Evolutionary conservation across 176 grass and related monocot genomes (phyloP), one percentile per base, ranked within the genome.

Genomic region (Carex parvula): DNA sequence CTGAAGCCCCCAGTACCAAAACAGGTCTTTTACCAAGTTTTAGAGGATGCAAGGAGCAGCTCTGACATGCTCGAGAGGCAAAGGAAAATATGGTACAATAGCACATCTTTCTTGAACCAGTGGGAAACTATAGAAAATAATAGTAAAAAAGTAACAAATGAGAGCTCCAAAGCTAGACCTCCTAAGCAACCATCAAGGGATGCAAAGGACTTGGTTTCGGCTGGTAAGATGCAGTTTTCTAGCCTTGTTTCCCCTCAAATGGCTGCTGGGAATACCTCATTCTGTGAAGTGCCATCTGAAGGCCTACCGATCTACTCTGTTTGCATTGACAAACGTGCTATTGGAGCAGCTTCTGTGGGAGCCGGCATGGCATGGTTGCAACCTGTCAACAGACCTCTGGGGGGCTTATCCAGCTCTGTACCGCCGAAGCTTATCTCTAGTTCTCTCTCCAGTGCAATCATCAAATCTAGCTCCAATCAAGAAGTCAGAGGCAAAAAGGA

Each of bases 291-390:
- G 22, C 81, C 90, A 58, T 87, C 89, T 90, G 92, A 91, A 90
- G 95, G 88, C 62, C 94, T 98, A 86, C 95, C 95, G 21, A 90
- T 92, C 73, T 98, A 98, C 79, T 98, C 92, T 30, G 72, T 98
- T 84, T 88, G 80, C 79, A 79, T 84, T 30, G 92, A 94, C 83
- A 94, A 94, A 60, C 87, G 41, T 54, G 79, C 85, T 48, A 80
- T 82, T 74, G 89, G 92, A 75, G 83, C 84, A 86, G 76, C 83
- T 59, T 86, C 87, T 56, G 52, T 86, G 44, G 85, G 87, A 81
- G 64, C 87, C 79, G 87, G 85, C 80, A 83, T 94, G 82, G 88
- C 92, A 70, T 89, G 88, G 87, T 84, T 91, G 81, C 89, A 94
- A 84, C 89, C 89, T 48, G 53, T 83, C 6, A 91, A 94, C 53